Conservation (phyloP, 495 filamentous ascomycete species). For the Penicillium pulvis region DNA sequence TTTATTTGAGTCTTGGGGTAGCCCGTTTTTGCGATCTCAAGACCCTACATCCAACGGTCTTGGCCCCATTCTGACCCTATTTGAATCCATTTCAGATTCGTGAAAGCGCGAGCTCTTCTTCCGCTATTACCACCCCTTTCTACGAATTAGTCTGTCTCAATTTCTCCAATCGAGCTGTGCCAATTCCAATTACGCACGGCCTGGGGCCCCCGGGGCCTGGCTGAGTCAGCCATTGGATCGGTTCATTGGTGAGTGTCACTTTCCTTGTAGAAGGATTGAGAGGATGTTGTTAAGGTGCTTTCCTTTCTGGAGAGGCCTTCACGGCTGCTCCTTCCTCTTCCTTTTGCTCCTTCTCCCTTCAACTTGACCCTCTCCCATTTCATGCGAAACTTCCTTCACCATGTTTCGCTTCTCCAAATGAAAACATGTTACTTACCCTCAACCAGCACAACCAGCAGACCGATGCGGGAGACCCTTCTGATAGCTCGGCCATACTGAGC, state of each 20-base stretch:
- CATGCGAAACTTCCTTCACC: neutral
- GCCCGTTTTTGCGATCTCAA: neutral
- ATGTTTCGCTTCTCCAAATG: neutral
- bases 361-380: constrained; percentile 3
- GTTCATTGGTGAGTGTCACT: neutral
- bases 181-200: neutral
- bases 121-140: neutral
- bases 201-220: constrained; percentile 16
- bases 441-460: constrained; percentile 46
- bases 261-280: no score
- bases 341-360: neutral
- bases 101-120: neutral
- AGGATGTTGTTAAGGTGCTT: neutral
- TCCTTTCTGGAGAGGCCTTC: neutral
- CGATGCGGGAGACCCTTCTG: constrained; percentile 41
- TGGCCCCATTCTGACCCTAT: neutral
- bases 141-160: neutral
- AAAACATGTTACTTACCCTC: constrained; percentile 46
- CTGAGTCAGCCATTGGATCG: constrained; percentile 13
- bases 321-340: neutral
- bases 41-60: neutral
- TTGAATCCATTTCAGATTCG: neutral
- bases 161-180: neutral
- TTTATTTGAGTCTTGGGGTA: neutral
- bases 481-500: constrained; percentile 37